phyloP scores from a whole-genome alignment of 352 stramenopile genomes.

The Stramenopiles sp. region DNA sequence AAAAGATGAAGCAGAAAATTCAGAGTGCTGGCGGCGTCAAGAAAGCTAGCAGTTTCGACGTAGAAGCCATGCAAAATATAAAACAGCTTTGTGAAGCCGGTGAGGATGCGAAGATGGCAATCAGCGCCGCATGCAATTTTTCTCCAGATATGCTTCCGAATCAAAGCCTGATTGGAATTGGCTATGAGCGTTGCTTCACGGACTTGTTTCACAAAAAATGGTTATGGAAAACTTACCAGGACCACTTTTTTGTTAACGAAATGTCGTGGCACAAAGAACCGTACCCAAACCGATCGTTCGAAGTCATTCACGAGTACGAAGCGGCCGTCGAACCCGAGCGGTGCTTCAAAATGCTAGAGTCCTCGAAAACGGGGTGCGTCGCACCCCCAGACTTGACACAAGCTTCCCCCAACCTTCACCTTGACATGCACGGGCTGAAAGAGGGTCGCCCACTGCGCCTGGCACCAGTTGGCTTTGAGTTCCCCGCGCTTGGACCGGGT shows the following conservation, averaged over 20 bases:
- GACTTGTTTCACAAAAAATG: neutral
- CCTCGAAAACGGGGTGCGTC: neutral
- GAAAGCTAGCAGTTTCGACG: too few relatives aligned
- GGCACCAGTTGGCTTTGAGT: neutral
- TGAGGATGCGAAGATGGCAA: too few relatives aligned
- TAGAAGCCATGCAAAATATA: too few relatives aligned
- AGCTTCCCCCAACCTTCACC: neutral
- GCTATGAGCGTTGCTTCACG: neutral
- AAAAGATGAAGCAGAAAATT: too few relatives aligned
- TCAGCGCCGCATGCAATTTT: too few relatives aligned
- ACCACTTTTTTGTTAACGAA: constrained; percentile 6
- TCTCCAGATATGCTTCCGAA: too few relatives aligned
- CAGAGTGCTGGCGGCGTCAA: too few relatives aligned
- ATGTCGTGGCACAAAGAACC: neutral
- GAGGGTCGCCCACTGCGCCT: neutral
- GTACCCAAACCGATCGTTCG: neutral
- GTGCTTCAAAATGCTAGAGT: neutral
- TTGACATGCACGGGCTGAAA: neutral
- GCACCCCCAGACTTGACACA: neutral
- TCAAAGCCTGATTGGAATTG: too few relatives aligned
- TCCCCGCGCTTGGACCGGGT: neutral
- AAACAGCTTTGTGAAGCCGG: too few relatives aligned
- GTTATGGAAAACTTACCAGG: constrained; percentile 10
- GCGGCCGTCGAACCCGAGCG: neutral
- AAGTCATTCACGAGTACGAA: constrained; percentile 1